Conservation (phyloP, 108 stramenopile genomes). For the Epithemia pelagica region DNA sequence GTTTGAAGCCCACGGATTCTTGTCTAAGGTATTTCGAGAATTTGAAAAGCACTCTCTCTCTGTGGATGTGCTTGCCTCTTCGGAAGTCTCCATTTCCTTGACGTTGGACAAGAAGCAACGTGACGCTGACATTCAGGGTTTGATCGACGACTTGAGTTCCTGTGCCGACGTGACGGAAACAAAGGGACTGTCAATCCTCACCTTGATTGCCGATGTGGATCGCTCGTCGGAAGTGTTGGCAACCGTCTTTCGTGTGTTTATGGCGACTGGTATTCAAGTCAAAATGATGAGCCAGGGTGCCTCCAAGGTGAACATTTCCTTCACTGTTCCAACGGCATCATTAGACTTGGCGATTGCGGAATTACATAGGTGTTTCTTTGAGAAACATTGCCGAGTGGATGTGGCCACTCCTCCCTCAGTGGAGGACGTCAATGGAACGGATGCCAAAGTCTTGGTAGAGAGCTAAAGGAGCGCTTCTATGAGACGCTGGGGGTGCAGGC, state of each 20-base stretch:
- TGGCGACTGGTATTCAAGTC: slow-evolving; percentile 64
- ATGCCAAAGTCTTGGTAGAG: no score
- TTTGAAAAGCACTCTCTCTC: slow-evolving; percentile 94
- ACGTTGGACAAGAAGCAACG: slow-evolving; percentile 93
- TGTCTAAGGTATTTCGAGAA: slow-evolving; percentile 83
- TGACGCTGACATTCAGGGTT: slow-evolving; percentile 28
- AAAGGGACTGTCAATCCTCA: slow-evolving; percentile 71
- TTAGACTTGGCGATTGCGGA: slow-evolving; percentile 68
- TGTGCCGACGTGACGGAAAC: slow-evolving; percentile 70
- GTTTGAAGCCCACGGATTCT: slow-evolving; percentile 96
- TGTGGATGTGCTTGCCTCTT: slow-evolving; percentile 98
- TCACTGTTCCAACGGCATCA: slow-evolving; percentile 67
- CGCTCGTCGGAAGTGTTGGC: slow-evolving; percentile 86
- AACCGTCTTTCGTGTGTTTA: slow-evolving; percentile 87
- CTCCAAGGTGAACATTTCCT: slow-evolving; percentile 93
- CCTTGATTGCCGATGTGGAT: slow-evolving; percentile 89
- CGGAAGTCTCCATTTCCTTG: slow-evolving; percentile 95
- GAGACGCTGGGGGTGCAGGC: neutral
- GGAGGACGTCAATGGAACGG: no score
- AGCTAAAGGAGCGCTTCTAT: neutral
- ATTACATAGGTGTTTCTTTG: slow-evolving; percentile 87
- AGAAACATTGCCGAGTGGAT: slow-evolving; percentile 39
- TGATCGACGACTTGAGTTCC: slow-evolving; percentile 43
- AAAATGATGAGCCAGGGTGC: slow-evolving; percentile 94
- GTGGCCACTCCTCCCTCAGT: no score